Base-by-base conservation (phyloP, 176 grass and related monocot species). In the Oryza brachyantha region DNA sequence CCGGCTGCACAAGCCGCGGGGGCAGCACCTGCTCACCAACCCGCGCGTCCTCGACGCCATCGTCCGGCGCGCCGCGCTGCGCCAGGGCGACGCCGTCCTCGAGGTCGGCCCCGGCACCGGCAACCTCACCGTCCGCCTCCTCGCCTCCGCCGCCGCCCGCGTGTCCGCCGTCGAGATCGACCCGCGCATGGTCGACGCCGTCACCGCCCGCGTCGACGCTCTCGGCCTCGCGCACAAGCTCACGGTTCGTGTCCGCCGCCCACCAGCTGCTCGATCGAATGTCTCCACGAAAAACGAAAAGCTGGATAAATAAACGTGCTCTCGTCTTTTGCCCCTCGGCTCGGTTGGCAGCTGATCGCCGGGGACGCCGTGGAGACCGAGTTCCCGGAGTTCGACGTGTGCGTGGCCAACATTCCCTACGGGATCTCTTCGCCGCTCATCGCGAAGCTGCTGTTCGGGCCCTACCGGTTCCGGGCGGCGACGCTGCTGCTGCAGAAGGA, bases 401-500 rank as follows among this genome's bases (percentile, higher is more conserved):
- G 94, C 50, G 88, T 97, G n/a, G 88, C 94, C 21, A 97, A 93
- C 86, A 97, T 97, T 61, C 91, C 91, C 9, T 97, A 93, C 59
- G 84, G 88, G 3, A 93, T 93, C 64, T 91, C 94, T 13, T 97
- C 94, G 54, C 91, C 91, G 62, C 82, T 97, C 25, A 93, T 97
- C 17, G 88, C 85, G 21, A 97, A 97, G 83, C 91, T 97, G 70
- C 74, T 97, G 43, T 97, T 91, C 62, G 81, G 88, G 21, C 27
- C 40, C 8, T 88, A 85, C 81, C 50, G 54, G 10, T 97, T 97
- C 62, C 79, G 86, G 68, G 80, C 82, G 21, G 88, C 94, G 8
- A 93, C 91, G 58, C 84, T 97, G 22, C 81, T 93, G 38, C 88
- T 97, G 29, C 86, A 93, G 61, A 93, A 93, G 84, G 94, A 97